phyloP scores from a whole-genome alignment of 129 eudicot genomes.

The Saussurea involucrata region DNA sequence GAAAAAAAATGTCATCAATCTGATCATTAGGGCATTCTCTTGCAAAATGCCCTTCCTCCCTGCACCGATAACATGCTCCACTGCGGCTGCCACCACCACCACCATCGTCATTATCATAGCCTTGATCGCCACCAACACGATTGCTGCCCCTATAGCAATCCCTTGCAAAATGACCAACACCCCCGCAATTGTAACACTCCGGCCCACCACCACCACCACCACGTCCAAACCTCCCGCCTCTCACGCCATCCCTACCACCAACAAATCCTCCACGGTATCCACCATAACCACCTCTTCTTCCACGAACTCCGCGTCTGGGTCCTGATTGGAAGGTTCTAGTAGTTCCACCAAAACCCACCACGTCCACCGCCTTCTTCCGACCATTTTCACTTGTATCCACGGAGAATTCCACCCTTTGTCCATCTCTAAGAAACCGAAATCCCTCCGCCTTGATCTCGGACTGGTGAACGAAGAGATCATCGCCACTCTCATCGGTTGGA shows the following conservation, averaged over 20 bases:
- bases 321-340: conserved; percentile 13
- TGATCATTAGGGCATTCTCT: conserved; percentile 36
- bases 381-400: conserved; percentile 27
- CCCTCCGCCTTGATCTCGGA: conserved; percentile 37
- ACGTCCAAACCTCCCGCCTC: conserved; percentile 17
- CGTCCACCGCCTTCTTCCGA: conserved; percentile 34
- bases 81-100: not conserved
- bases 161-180: conserved; percentile 37
- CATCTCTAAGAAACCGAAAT: conserved; percentile 41
- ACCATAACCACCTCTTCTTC: conserved; percentile 29
- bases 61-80: conserved; percentile 26
- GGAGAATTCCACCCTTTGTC: conserved; percentile 30
- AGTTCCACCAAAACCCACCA: conserved; percentile 25
- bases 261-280: conserved; percentile 17
- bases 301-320: conserved; percentile 20
- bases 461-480: conserved; percentile 37
- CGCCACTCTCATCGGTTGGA: conserved; percentile 15
- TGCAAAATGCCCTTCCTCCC: conserved; percentile 38
- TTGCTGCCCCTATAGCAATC: conserved; percentile 9
- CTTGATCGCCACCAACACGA: conserved; percentile 15
- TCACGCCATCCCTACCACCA: not conserved
- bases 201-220: conserved; percentile 7
- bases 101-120: conserved; percentile 15
- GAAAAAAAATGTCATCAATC: conserved; percentile 8
- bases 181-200: conserved; percentile 32